Percentiles rank a stretch among this genome's conserved stretches.
Evolutionary conservation across 1,139 yeast species (phyloP).

Genomic region (Lodderomyces beijingensis): DNA sequence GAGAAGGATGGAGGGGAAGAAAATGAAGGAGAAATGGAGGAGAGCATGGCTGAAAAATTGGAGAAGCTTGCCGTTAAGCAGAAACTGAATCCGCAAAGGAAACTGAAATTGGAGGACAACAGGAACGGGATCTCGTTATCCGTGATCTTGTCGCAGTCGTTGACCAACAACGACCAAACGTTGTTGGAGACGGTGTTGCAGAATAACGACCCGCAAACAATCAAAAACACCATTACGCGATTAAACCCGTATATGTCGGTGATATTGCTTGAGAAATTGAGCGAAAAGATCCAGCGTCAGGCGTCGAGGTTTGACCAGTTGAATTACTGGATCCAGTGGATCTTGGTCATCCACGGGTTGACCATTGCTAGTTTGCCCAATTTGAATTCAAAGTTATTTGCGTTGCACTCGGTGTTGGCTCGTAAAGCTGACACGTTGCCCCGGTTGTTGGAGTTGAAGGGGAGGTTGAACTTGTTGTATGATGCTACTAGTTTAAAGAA

Average conservation of each 20-base stretch:
- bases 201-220: constrained; percentile 68
- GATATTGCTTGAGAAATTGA: constrained; percentile 69
- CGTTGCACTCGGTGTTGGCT: constrained; percentile 71
- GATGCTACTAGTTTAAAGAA: constrained; percentile 66
- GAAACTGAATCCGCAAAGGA: constrained; percentile 18
- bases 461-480: constrained; percentile 67
- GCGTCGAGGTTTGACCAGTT: constrained; percentile 64
- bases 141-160: constrained; percentile 63
- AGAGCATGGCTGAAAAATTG: constrained; percentile 60
- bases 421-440: constrained; percentile 76
- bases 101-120: constrained; percentile 24
- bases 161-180: constrained; percentile 67
- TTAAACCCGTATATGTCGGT: constrained; percentile 74
- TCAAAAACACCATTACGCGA: constrained; percentile 67
- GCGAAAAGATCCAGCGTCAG: constrained; percentile 76
- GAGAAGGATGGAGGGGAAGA: constrained; percentile 59
- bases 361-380: constrained; percentile 65
- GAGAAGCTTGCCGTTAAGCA: constrained; percentile 36
- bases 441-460: constrained; percentile 75
- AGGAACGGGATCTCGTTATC: constrained; percentile 61
- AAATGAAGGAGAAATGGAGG: constrained; percentile 35
- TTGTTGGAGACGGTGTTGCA: constrained; percentile 75
- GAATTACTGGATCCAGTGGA: constrained; percentile 91
- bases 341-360: constrained; percentile 87
- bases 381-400: constrained; percentile 61